Conservation (phyloP, 164 flowering plant species). For the Paratinospora sagittata region DNA sequence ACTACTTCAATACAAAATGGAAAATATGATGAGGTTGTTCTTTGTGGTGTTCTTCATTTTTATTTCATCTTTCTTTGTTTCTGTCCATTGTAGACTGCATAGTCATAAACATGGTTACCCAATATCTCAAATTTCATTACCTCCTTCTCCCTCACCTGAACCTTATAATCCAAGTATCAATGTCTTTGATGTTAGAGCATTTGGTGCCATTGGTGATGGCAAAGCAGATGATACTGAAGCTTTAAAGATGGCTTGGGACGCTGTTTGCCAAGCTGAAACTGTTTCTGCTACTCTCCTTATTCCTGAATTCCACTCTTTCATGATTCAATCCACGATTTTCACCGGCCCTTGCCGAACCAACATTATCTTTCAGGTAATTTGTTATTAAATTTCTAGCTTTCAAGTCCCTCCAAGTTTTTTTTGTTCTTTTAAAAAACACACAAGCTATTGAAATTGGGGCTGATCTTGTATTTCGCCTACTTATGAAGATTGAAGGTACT, state of each 20-base stretch:
- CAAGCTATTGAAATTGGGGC: background rate
- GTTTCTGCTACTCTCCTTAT: constrained; percentile 46
- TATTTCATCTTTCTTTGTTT: constrained; percentile 12
- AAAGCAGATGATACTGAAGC: constrained; percentile 72
- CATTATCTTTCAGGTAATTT: constrained; percentile 59
- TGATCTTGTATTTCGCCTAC: constrained; percentile 6
- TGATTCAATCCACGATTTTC: constrained; percentile 80
- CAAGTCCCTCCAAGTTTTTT: background rate
- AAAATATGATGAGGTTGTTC: constrained; percentile 3
- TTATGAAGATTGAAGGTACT: constrained; percentile 57
- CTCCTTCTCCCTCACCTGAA: constrained; percentile 35
- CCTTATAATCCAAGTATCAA: constrained; percentile 9
- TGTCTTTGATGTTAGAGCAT: constrained; percentile 51
- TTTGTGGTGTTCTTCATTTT: constrained; percentile 13
- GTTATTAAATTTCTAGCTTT: background rate
- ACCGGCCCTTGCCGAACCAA: constrained; percentile 72
- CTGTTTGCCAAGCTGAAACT: constrained; percentile 45
- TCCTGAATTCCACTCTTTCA: constrained; percentile 53
- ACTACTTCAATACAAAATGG: constrained; percentile 14
- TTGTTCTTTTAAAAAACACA: too few species aligned
- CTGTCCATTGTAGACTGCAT: constrained; percentile 21
- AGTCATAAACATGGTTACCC: constrained; percentile 14
- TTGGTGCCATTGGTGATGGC: constrained; percentile 92
- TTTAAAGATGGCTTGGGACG: constrained; percentile 79
- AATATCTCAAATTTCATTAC: constrained; percentile 22